A percentile compares a stretch with the other conserved stretches of the same genome.
Evolutionary conservation across 2,329 filamentous ascomycete species (phyloP).

Genomic region (Aspergillus arachidicola): DNA sequence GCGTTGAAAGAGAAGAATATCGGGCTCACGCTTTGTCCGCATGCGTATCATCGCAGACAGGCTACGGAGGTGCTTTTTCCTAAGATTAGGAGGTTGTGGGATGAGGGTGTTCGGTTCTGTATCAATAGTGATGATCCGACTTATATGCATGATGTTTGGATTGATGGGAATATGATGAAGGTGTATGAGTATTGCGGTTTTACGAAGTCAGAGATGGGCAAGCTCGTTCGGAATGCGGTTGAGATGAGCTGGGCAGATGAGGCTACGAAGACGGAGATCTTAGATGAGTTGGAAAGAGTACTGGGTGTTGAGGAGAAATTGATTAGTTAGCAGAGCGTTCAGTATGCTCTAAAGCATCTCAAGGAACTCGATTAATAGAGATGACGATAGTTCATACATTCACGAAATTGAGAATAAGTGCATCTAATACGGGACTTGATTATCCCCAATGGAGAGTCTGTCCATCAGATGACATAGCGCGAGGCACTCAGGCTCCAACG

Average conservation of each 20-base stretch:
- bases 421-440: too few relatives aligned
- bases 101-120: neutral
- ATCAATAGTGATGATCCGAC: neutral
- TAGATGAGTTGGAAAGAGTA: neutral
- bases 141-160: neutral
- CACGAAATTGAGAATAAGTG: too few relatives aligned
- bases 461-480: too few relatives aligned
- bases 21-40: constrained; percentile 1
- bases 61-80: constrained; percentile 1
- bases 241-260: neutral
- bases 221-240: neutral
- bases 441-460: too few relatives aligned
- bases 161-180: neutral
- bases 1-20: neutral
- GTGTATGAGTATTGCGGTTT: neutral
- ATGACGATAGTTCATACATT: too few relatives aligned
- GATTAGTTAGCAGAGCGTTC: too few relatives aligned
- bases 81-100: neutral
- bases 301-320: neutral
- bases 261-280: neutral
- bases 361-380: too few relatives aligned
- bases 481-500: too few relatives aligned
- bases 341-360: too few relatives aligned
- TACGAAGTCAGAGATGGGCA: neutral
- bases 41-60: constrained; percentile 5